Evolutionary conservation across 2,329 filamentous ascomycete genomes (phyloP), one percentile per base, ranked within the genome.

Genomic region (Colletotrichum sp.): DNA sequence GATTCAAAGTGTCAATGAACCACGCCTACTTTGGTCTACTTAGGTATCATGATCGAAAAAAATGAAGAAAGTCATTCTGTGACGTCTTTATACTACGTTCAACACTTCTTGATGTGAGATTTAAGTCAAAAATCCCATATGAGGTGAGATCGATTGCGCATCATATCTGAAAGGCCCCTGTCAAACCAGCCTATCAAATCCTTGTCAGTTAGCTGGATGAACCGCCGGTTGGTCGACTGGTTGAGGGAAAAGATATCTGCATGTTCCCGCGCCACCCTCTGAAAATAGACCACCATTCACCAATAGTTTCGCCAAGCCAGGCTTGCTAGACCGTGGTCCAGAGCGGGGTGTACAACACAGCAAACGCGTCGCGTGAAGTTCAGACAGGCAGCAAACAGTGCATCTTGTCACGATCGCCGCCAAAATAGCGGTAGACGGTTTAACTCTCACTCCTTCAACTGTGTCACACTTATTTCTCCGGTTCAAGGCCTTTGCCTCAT

Each of bases 331-430:
- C 62, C 58, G 56, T 56, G 64, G 64, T 60, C 52, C 32, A 22
- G 13, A 28, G 74, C 74, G 70, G 74, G 70, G 70, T 66, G 61
- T 39, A 28, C 15, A 16, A 52, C n/a, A 30, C 39, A 68, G 64
- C 70, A 39, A 65, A 76, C 74, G 74, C 70, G 74, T 73, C 74
- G 74, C 74, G 74, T 76, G 55, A 18, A 65, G 30, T 27, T 66
- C 28, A 15, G 18, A 4, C 39, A 55, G 64, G 39, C 64, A 52
- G 28, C 64, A 52, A 66, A 64, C 34, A 22, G 34, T 43, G 61
- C 18, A 64, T 6, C 25, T n/a, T 25, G 25, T 27, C 12, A 25
- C 16, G 25, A 27, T 39, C 61, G 4, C 27, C 61, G 25, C 15
- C 61, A 32, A 43, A 66, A 66, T 12, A 48, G 12, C 18, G 16